A percentile compares a stretch with the other conserved stretches of the same genome.
Conservation (phyloP, 129 eudicot genomes). For the Helichrysum umbraculigerum region DNA sequence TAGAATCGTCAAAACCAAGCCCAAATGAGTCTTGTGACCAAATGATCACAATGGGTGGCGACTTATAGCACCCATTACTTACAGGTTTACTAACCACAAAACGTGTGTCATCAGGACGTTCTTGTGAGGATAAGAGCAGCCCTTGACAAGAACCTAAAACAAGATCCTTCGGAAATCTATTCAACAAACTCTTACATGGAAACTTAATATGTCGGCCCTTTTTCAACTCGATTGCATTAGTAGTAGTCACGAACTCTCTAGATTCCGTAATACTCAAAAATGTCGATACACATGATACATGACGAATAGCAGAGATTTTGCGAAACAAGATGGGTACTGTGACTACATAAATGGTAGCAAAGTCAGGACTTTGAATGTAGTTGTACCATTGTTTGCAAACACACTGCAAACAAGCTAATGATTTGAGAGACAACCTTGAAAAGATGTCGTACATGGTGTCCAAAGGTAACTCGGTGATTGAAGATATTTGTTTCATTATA, state of each 20-base stretch:
- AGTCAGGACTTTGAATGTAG: background rate
- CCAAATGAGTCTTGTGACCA: background rate
- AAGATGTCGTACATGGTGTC: background rate
- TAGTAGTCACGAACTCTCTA: background rate
- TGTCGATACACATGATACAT: background rate
- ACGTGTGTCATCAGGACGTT: background rate
- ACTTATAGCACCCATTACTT: background rate
- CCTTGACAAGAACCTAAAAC: background rate
- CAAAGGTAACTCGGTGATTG: background rate
- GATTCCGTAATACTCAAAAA: background rate
- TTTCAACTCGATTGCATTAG: background rate
- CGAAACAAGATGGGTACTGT: background rate
- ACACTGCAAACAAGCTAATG: conserved; percentile 5
- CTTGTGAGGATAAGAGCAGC: background rate
- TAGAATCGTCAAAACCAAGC: conserved; percentile 10
- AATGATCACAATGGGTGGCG: background rate
- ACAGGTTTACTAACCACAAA: background rate
- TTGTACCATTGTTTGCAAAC: conserved; percentile 1
- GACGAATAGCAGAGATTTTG: background rate
- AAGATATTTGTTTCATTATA: no score
- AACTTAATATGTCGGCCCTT: background rate
- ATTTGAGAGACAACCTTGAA: conserved; percentile 3
- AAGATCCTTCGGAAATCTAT: background rate
- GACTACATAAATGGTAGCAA: background rate
- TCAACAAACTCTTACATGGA: background rate